phyloP scores from a whole-genome alignment of 1,139 yeast genomes.

The Geotrichum europaeum region DNA sequence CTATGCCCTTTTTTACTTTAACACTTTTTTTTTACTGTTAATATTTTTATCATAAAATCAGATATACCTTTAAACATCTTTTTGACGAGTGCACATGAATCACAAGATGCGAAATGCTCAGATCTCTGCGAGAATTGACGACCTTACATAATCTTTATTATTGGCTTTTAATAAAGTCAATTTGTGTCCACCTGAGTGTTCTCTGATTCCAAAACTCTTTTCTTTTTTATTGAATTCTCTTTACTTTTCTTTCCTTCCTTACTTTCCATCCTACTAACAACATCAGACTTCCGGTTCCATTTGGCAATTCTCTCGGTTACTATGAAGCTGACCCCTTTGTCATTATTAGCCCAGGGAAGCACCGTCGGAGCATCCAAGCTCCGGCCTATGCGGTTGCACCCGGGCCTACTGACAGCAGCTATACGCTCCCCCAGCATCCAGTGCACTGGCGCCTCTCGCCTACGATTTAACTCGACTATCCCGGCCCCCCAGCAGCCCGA shows the following conservation, averaged over 20 bases:
- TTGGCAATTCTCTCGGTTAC: background rate
- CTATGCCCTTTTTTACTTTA: too few species aligned
- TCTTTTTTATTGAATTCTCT: background rate
- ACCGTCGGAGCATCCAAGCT: background rate
- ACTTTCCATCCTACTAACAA: background rate
- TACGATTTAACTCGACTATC: background rate
- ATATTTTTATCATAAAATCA: background rate
- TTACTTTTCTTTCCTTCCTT: background rate
- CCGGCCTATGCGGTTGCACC: background rate
- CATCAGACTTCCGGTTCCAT: background rate
- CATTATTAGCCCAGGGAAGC: background rate
- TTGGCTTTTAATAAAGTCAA: background rate
- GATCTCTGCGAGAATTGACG: background rate
- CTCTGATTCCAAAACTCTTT: background rate
- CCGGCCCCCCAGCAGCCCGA: background rate
- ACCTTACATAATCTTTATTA: background rate
- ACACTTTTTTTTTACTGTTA: background rate
- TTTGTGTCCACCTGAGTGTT: too few species aligned
- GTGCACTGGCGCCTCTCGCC: background rate
- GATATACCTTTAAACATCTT: too few species aligned
- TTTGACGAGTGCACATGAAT: background rate
- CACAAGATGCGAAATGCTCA: background rate
- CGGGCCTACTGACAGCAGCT: background rate
- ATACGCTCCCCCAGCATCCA: background rate
- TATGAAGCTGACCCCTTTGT: background rate